Base-by-base conservation (phyloP, 208 protist species). In the Trypanosoma avium region DNA sequence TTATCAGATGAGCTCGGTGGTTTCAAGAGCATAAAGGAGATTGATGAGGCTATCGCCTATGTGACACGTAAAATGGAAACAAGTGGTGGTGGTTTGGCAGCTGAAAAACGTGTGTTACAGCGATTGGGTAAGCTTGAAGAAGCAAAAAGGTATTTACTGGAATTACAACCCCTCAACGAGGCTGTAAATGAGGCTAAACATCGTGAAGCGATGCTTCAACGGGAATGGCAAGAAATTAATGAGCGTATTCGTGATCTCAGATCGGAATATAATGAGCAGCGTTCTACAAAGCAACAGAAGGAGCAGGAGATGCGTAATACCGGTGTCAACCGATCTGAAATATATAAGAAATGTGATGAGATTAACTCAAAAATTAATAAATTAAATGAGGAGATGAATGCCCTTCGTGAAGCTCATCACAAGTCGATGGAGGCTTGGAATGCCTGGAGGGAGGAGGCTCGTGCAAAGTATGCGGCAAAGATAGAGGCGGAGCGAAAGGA, bases 61-160 rank as follows among this genome's bases (percentile, higher is more conserved):
- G 36, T 95, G 29, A 89, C 82, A 60, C 48, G 70, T 30, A 84
- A 84, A 56, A 92, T 95, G 88, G 88, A 95, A 62, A 89, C 73
- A 33, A 84, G 81, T 63, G 68, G 82, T 40, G 88, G 88, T 29
- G 84, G 84, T 21, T 73, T 91, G 12, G 40, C 19, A 1, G 81
- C 76, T 5, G 87, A 93, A 67, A 75, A 75, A 54, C 74, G 76
- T 47, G 77, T 76, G 15, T 49, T 86, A 45, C 71, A 67, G 48
- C 75, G 77, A 17, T 55, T 94, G 0, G 60, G 74, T 26, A 74
- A 85, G 48, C 73, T 94, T 9, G 84, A 91, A 67, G 70, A 87
- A 13, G 88, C 82, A 47, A 94, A 94, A 69, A 42, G 55, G 13
- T 71, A 84, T n/a, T 61, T 94, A 13, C 50, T 74, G n/a, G 70